Percentiles rank a stretch among this genome's conserved stretches.
These are phyloP conservation scores for Verticillium alfalfae DNA, from an alignment of 2,329 filamentous ascomycete genomes.

Conservation along the genomic window DNA sequence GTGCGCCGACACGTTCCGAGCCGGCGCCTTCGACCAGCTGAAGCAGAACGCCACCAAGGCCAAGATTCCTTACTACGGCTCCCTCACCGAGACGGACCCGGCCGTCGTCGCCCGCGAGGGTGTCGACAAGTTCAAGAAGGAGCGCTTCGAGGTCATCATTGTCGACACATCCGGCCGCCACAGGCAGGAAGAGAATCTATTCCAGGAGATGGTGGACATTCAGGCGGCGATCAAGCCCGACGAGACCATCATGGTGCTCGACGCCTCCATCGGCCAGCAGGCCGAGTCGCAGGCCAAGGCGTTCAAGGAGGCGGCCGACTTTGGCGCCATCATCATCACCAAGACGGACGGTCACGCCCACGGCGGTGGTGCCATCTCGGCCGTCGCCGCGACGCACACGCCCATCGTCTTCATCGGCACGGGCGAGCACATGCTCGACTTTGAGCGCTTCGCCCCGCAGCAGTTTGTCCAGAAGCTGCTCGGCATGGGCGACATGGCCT, in stretches of 20 bases:
- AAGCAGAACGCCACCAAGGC: constrained; percentile 99
- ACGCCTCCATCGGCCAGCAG: constrained; percentile 93
- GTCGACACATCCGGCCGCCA: constrained; percentile 96
- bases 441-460: constrained; percentile 88
- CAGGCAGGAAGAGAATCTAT: constrained; percentile 88
- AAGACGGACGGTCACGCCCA: constrained; percentile 96
- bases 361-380: constrained; percentile 94
- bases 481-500: constrained; percentile 95
- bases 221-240: constrained; percentile 85
- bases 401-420: constrained; percentile 98
- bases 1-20: constrained; percentile 97
- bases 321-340: constrained; percentile 97
- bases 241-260: constrained; percentile 97
- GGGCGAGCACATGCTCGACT: constrained; percentile 92
- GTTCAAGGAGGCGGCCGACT: constrained; percentile 96
- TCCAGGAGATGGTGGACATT: constrained; percentile 97
- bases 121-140: constrained; percentile 98
- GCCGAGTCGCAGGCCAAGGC: constrained; percentile 92
- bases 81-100: constrained; percentile 91
- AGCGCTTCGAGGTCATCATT: constrained; percentile 96
- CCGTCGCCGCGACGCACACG: constrained; percentile 91
- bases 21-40: constrained; percentile 95
- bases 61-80: constrained; percentile 98
- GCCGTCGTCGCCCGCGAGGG: constrained; percentile 90
- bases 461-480: constrained; percentile 91